Evolutionary conservation across 805 yeast species (phyloP).

Genomic region (Candida vaughaniae): DNA sequence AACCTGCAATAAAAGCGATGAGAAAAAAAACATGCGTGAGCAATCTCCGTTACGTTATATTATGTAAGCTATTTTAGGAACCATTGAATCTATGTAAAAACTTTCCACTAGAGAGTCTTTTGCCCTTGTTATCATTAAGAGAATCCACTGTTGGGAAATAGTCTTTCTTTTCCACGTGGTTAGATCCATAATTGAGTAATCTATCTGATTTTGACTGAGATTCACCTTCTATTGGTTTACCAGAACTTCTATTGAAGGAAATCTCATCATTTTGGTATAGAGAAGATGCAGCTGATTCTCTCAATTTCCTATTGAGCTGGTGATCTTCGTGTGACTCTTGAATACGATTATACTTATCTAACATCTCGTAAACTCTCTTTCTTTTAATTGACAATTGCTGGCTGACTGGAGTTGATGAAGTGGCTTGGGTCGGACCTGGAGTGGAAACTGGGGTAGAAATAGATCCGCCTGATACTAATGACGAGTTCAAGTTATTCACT

Average conservation of each 20-base stretch:
- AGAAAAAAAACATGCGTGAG: too few relatives aligned
- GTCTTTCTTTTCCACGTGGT: conserved; percentile 13
- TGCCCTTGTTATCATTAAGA: conserved; percentile 3
- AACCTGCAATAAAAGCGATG: conserved; percentile 6
- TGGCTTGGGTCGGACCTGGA: conserved; percentile 16
- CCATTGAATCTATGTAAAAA: conserved; percentile 11
- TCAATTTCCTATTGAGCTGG: conserved; percentile 9
- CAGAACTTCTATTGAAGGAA: neutral
- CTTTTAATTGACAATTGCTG: conserved; percentile 36
- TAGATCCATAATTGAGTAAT: conserved; percentile 11
- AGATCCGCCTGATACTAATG: conserved; percentile 9
- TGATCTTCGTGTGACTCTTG: conserved; percentile 32
- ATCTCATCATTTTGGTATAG: conserved; percentile 10
- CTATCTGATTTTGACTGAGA: conserved; percentile 10
- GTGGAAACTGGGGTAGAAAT: conserved; percentile 19
- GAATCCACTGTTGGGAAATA: conserved; percentile 10
- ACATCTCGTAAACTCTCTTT: conserved; percentile 40
- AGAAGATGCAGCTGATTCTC: conserved; percentile 14
- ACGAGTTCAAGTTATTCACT: conserved; percentile 22
- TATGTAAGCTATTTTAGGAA: conserved; percentile 3
- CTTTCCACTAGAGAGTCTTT: conserved; percentile 9
- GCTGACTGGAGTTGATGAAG: conserved; percentile 17
- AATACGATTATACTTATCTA: conserved; percentile 36
- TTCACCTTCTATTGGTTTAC: conserved; percentile 1
- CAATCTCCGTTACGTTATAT: too few relatives aligned